phyloP scores from a whole-genome alignment of 352 stramenopile genomes.

The Phytopythium delawarense region DNA sequence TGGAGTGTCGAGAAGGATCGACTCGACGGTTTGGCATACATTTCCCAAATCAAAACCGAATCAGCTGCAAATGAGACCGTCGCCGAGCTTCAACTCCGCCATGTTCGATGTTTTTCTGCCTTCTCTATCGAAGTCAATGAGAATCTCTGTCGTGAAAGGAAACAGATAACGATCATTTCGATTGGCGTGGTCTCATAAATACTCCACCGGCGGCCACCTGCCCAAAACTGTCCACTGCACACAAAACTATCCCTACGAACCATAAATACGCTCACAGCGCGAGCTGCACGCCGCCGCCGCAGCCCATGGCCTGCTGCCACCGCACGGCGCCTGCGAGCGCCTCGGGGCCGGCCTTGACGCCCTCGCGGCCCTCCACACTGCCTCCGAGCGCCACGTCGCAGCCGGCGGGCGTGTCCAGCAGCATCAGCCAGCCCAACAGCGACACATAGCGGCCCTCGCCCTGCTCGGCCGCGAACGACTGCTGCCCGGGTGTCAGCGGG shows the following conservation, averaged over 20 bases:
- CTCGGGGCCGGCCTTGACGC: not conserved
- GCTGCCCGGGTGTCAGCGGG: slow-evolving; percentile 28
- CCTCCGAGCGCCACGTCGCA: slow-evolving; percentile 34
- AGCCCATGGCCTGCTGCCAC: slow-evolving; percentile 34
- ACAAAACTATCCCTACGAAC: slow-evolving; percentile 2
- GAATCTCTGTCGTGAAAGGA: not conserved
- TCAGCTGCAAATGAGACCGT: no score
- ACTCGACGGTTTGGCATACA: not conserved
- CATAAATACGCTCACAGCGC: slow-evolving; percentile 5
- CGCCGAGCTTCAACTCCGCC: not conserved
- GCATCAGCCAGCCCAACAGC: slow-evolving; percentile 35
- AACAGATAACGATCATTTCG: slow-evolving; percentile 2
- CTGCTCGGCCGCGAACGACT: slow-evolving; percentile 25
- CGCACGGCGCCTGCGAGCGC: slow-evolving; percentile 15
- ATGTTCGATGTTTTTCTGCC: not conserved
- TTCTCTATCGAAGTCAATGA: not conserved
- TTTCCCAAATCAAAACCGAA: not conserved
- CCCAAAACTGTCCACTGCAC: slow-evolving; percentile 7
- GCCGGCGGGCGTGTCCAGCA: slow-evolving; percentile 27
- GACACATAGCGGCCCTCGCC: slow-evolving; percentile 19
- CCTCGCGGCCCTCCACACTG: slow-evolving; percentile 19
- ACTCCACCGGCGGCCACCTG: not conserved
- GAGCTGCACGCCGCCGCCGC: slow-evolving; percentile 7
- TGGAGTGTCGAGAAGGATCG: not conserved
- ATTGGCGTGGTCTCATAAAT: slow-evolving; percentile 9